Evolutionary conservation across 2,329 filamentous ascomycete genomes (phyloP), one percentile per base, ranked within the genome.

Genomic region (Claviceps maximensis): DNA sequence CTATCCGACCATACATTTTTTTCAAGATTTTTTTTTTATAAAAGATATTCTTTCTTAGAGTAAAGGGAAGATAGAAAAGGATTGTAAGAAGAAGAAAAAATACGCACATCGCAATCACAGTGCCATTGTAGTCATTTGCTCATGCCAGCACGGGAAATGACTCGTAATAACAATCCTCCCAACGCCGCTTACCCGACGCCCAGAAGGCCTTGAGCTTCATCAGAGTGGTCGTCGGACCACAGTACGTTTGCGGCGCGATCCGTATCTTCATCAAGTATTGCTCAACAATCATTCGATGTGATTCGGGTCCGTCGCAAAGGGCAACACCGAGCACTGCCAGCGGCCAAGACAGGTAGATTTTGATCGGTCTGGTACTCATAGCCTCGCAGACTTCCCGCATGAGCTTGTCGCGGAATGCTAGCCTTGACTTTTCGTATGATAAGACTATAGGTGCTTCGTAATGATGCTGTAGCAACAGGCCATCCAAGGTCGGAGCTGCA

Each of bases 161-260:
- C 47, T 53, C 52, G 23, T 53, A 25, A 25, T 50, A 50, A 27
- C 52, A 53, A 27, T 50, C 36, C 38, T 53, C 52, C 52, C 52
- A 53, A 2, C 47, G 19, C 31, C 38, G 33, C 41, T 53, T 53
- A 0, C 52, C 52, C 29, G 52, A 53, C 13, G 29, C 41, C 52
- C 52, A 53, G 40, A 53, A 53, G 38, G 47, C 31, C 40, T 17
- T 50, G 12, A 53, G 33, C 47, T 50, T 53, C 9, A 40, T n/a
- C 10, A 53, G 15, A 4, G 19, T 46, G 12, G 17, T 31, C 17
- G 52, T 53, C 9, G 52, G 41, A 6, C 47, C 47, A 40, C 47
- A 50, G 27, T 53, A 53, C 4, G 47, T 29, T 12, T 53, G 52
- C 21, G 52, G 52, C 8, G 41, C 31, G 9, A 47, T 2, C 8